A percentile compares a stretch with the other conserved stretches of the same genome.
These are phyloP conservation scores for Erucastrum elatum DNA, from an alignment of 345 rosid species.

Conservation along the genomic window DNA sequence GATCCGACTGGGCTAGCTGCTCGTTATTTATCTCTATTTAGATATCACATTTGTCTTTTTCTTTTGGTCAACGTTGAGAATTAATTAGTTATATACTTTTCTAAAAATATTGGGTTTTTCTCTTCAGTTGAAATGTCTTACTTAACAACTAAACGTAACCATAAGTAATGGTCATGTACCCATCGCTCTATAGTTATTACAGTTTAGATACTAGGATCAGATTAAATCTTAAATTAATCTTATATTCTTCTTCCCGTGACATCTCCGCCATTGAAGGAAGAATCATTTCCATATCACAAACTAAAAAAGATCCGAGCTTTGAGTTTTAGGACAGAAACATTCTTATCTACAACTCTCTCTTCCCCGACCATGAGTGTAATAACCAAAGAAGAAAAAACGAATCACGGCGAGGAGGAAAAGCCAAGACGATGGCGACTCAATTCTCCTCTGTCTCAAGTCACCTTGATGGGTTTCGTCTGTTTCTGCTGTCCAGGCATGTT, in stretches of 20 bases:
- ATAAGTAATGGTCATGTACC: not conserved
- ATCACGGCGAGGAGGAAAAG: constrained; percentile 3
- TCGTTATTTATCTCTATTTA: not conserved
- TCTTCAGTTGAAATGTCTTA: not conserved
- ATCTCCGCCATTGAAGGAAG: constrained; percentile 22
- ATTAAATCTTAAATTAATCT: not conserved
- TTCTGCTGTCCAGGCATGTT: constrained; percentile 98
- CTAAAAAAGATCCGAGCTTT: constrained; percentile 23
- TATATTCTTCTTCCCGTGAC: constrained; percentile 7
- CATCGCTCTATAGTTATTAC: not conserved
- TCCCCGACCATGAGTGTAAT: constrained; percentile 19
- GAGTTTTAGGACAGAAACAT: not conserved
- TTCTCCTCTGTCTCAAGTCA: constrained; percentile 73
- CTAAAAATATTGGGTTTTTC: no score
- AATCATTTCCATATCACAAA: constrained; percentile 11
- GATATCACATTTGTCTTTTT: not conserved
- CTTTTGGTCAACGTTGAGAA: not conserved
- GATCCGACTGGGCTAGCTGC: not conserved
- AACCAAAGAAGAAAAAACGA: not conserved
- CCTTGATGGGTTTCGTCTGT: constrained; percentile 78
- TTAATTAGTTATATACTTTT: not conserved
- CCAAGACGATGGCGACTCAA: constrained; percentile 52
- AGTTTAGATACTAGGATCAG: constrained; percentile 21
- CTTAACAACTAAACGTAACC: not conserved
- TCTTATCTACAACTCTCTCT: not conserved